Base-by-base conservation (phyloP, 2,329 filamentous ascomycete species). In the Pestalotiopsis sp. region DNA sequence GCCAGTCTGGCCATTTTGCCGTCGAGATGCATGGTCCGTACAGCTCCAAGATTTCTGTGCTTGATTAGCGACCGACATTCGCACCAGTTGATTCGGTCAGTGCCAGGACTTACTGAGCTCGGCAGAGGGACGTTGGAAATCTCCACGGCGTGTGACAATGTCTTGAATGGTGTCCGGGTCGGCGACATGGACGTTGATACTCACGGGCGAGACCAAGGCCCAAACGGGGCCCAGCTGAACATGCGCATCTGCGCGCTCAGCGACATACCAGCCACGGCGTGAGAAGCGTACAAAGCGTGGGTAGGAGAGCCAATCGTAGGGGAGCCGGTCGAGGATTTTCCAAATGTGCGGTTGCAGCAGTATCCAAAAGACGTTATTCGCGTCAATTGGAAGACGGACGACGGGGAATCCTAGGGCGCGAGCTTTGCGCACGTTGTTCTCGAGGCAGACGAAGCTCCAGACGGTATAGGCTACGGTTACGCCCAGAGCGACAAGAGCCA, bases 21-120 rank as follows among this genome's bases (percentile, higher is more conserved):
- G 75, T 78, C 1, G 72, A 77, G n/a, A 78, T 70, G 59, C 70
- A 76, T 1, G 76, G 77, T 0, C 76, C 77, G 38, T 76, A 78
- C 1, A 78, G 7, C 31, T 62, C 59, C 59, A 62, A 41, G n/a
- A 76, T 61, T 45, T 73, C 75, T 76, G 38, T 59, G 14, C 17
- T 14, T 20, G 27, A 36, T 71, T 17, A 70, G 69, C 38, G 59
- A 27, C 12, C 9, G n/a, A n/a, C 20, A 23, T 23, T 23, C 20
- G 20, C 20, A 23, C 20, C 20, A 23, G 20, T 23, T 23, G 20
- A 23, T 23, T 23, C 20, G 25, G 14, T 17, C 14, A 38, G 4
- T 13, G 41, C 14, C 0, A 9, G 23, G 14, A 68, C 67, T 64
- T 66, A 75, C 73, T 71, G 1, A 70, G 68, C 23, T 75, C 70